Conservation (phyloP, 768 basidiomycete species). For the Pisolithus tinctorius region DNA sequence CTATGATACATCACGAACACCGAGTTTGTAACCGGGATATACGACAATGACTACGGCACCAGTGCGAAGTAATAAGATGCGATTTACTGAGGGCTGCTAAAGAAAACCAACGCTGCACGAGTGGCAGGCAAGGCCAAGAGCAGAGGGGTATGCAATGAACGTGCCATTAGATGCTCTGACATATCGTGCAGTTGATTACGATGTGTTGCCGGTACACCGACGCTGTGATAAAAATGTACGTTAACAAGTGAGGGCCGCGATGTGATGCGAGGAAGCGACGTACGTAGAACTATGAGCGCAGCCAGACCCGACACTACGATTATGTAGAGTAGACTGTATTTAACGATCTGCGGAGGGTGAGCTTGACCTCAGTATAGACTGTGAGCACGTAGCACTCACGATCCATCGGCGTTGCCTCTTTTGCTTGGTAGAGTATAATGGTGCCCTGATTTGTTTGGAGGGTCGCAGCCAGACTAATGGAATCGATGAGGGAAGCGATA, state of each 20-base stretch:
- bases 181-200: conserved; percentile 73
- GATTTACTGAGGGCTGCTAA: background rate
- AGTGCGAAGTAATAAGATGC: conserved; percentile 15
- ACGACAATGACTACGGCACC: conserved; percentile 19
- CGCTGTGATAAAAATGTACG: conserved; percentile 37
- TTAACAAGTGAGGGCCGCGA: conserved; percentile 10
- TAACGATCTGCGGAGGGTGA: conserved; percentile 49
- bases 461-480: conserved; percentile 86
- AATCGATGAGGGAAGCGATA: conserved; percentile 1
- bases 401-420: conserved; percentile 91
- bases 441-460: conserved; percentile 88
- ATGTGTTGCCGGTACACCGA: conserved; percentile 77
- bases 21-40: conserved; percentile 16
- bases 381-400: conserved; percentile 33
- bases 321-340: conserved; percentile 80
- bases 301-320: conserved; percentile 70
- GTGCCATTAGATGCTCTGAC: conserved; percentile 71
- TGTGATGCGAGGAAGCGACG: conserved; percentile 25
- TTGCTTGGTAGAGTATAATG: conserved; percentile 91
- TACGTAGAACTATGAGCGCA: conserved; percentile 78
- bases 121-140: conserved; percentile 8
- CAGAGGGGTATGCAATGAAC: conserved; percentile 4
- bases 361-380: background rate
- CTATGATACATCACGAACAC: conserved; percentile 27
- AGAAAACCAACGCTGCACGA: conserved; percentile 1